These are phyloP conservation scores for Diaporthe humulicola DNA, from an alignment of 2,329 filamentous ascomycete species.

Conservation along the genomic window DNA sequence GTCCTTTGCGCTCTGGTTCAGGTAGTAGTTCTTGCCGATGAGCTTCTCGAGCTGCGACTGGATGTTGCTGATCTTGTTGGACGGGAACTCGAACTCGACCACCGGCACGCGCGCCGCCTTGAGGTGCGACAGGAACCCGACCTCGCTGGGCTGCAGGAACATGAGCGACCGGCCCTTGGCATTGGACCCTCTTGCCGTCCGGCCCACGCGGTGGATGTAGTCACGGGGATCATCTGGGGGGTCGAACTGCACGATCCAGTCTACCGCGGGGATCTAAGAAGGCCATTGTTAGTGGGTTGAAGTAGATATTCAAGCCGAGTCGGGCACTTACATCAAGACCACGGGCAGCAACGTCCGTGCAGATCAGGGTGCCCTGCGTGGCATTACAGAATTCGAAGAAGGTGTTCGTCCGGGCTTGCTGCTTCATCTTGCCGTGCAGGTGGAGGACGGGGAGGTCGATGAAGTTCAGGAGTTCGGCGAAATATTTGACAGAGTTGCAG, in stretches of 20 bases:
- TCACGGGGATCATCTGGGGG: slow-evolving; percentile 91
- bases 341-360: slow-evolving; percentile 95
- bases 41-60: slow-evolving; percentile 94
- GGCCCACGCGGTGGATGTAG: slow-evolving; percentile 96
- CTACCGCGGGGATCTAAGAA: slow-evolving; percentile 84
- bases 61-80: slow-evolving; percentile 91
- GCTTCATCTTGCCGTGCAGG: slow-evolving; percentile 95
- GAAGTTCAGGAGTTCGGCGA: slow-evolving; percentile 95
- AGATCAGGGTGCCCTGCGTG: slow-evolving; percentile 88
- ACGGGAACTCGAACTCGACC: slow-evolving; percentile 95
- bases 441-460: slow-evolving; percentile 92
- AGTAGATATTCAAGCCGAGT: neutral
- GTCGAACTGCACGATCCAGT: slow-evolving; percentile 97
- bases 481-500: slow-evolving; percentile 95
- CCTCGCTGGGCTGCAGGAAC: slow-evolving; percentile 92
- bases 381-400: slow-evolving; percentile 94
- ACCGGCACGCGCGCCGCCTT: slow-evolving; percentile 93
- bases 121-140: slow-evolving; percentile 91
- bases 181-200: slow-evolving; percentile 88
- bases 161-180: slow-evolving; percentile 90
- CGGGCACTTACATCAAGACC: slow-evolving; percentile 80
- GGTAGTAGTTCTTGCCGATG: slow-evolving; percentile 95
- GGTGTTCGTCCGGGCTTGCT: slow-evolving; percentile 98
- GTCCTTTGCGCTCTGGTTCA: slow-evolving; percentile 87
- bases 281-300: slow-evolving; percentile 38